Conservation (phyloP, 2,329 filamentous ascomycete species). For the Trichocomaceae sp. region DNA sequence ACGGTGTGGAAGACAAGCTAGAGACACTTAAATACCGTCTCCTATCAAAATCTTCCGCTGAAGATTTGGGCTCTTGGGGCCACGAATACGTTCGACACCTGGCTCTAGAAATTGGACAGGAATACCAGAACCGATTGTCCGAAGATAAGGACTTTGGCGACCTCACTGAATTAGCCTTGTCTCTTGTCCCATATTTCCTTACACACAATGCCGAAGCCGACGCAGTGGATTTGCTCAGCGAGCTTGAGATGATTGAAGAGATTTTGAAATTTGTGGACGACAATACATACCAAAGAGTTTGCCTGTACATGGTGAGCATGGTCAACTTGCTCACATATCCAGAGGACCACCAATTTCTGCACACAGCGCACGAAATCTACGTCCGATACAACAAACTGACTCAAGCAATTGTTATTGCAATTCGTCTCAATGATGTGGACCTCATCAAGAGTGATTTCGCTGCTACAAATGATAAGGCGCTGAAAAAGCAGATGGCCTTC, state of each 20-base stretch:
- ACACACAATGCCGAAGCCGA: slow-evolving; percentile 98
- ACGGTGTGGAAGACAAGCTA: slow-evolving; percentile 89
- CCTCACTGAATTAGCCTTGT: slow-evolving; percentile 73
- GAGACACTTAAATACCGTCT: slow-evolving; percentile 96
- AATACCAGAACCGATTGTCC: slow-evolving; percentile 80
- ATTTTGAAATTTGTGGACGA: slow-evolving; percentile 86
- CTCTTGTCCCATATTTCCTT: slow-evolving; percentile 87
- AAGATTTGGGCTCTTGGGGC: slow-evolving; percentile 94
- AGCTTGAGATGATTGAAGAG: slow-evolving; percentile 93
- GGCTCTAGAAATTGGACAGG: slow-evolving; percentile 89
- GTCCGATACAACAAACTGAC: slow-evolving; percentile 86
- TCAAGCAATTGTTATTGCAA: slow-evolving; percentile 89
- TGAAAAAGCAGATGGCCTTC: slow-evolving; percentile 93
- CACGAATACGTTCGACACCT: slow-evolving; percentile 97
- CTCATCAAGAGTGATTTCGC: slow-evolving; percentile 78
- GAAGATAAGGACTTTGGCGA: slow-evolving; percentile 80
- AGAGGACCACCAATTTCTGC: slow-evolving; percentile 92
- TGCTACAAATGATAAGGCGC: slow-evolving; percentile 67
- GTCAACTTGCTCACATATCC: slow-evolving; percentile 95
- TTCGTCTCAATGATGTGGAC: slow-evolving; percentile 79
- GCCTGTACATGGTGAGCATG: slow-evolving; percentile 98
- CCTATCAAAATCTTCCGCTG: slow-evolving; percentile 63
- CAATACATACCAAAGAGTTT: slow-evolving; percentile 87
- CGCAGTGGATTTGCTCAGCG: slow-evolving; percentile 92
- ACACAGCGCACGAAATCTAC: slow-evolving; percentile 89